Conservation (phyloP, 2,329 filamentous ascomycete species). For the Botrytis galanthina region DNA sequence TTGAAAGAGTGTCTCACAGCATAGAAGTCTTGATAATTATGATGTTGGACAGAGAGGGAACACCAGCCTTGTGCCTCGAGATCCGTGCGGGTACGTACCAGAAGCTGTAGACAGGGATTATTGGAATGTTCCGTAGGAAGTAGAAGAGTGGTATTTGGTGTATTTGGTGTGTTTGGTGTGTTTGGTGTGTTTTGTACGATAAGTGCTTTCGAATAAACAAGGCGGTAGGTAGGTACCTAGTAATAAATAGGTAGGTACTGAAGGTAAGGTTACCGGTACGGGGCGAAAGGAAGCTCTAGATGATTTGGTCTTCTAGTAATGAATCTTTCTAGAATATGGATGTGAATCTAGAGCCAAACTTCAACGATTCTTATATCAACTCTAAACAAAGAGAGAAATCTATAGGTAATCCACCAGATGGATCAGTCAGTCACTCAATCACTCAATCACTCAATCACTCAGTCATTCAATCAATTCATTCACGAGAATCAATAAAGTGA, state of each 20-base stretch:
- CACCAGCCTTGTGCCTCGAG: conserved; percentile 21
- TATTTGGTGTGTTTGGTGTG: neutral
- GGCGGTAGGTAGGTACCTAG: neutral
- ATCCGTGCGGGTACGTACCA: conserved; percentile 7
- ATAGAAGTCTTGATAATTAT: conserved; percentile 12
- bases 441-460: neutral
- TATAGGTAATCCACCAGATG: neutral
- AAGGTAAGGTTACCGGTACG: neutral
- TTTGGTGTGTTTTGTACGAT: no score
- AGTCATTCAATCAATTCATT: neutral
- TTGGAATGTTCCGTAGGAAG: neutral
- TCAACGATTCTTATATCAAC: neutral
- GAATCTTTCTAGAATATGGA: neutral
- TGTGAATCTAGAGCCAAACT: neutral
- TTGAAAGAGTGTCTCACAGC: conserved; percentile 11
- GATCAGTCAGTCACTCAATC: neutral
- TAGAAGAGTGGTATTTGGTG: neutral
- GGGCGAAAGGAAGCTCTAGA: neutral
- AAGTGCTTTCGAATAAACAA: neutral
- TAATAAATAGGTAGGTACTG: neutral
- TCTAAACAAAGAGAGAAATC: neutral
- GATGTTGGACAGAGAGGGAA: conserved; percentile 11
- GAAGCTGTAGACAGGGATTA: neutral
- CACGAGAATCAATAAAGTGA: neutral
- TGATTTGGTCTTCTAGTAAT: neutral